These are phyloP conservation scores for Candida germanica DNA, from an alignment of 805 yeast genomes.

Conservation along the genomic window DNA sequence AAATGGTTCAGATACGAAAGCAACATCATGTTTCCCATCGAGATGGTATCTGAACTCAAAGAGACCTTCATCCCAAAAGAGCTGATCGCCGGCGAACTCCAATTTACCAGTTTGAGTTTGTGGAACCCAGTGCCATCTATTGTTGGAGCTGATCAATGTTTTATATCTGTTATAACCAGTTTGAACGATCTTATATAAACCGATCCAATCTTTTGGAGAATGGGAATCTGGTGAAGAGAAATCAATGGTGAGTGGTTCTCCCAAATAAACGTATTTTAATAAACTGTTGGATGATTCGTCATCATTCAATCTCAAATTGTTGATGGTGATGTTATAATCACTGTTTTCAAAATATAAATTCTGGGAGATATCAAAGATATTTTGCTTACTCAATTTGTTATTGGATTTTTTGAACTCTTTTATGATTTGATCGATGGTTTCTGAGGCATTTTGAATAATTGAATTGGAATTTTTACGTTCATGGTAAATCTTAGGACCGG, in stretches of 20 bases:
- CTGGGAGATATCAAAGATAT: slow-evolving; percentile 38
- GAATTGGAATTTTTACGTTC: slow-evolving; percentile 19
- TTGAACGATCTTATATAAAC: slow-evolving; percentile 62
- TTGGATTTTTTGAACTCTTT: slow-evolving; percentile 37
- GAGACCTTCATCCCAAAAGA: slow-evolving; percentile 65
- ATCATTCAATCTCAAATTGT: slow-evolving; percentile 17
- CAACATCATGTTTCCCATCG: slow-evolving; percentile 66
- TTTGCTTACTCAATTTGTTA: slow-evolving; percentile 30
- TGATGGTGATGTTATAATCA: slow-evolving; percentile 28
- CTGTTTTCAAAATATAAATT: slow-evolving; percentile 36
- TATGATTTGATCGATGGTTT: slow-evolving; percentile 46
- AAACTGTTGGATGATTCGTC: slow-evolving; percentile 10
- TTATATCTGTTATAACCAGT: slow-evolving; percentile 53
- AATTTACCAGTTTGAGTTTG: slow-evolving; percentile 44
- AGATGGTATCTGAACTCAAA: slow-evolving; percentile 75
- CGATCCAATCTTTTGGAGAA: slow-evolving; percentile 67
- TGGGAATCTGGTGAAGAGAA: slow-evolving; percentile 55
- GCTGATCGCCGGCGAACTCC: slow-evolving; percentile 44
- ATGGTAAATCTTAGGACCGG: slow-evolving; percentile 3
- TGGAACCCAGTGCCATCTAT: slow-evolving; percentile 56
- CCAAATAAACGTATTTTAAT: slow-evolving; percentile 32
- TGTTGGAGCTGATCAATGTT: slow-evolving; percentile 60
- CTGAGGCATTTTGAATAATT: slow-evolving; percentile 34
- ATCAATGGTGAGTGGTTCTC: slow-evolving; percentile 50
- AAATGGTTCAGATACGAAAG: slow-evolving; percentile 61